These are phyloP conservation scores for Cladosporium sphaerospermum DNA, from an alignment of 2,329 filamentous ascomycete genomes.

Conservation along the genomic window DNA sequence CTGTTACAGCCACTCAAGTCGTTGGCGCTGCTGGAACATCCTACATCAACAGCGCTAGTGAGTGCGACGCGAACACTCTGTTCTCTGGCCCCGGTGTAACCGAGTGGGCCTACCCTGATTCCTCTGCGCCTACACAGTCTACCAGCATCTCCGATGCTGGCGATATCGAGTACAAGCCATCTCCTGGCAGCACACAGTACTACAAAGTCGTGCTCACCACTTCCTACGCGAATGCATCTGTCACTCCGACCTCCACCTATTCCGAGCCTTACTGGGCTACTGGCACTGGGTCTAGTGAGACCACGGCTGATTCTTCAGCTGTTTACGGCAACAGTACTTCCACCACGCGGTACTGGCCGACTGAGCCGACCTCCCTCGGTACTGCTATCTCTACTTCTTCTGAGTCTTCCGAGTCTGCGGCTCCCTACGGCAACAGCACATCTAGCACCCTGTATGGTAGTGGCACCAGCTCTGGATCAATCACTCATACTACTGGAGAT, in stretches of 20 bases:
- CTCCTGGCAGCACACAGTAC: neutral
- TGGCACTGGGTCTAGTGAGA: neutral
- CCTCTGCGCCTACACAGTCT: neutral
- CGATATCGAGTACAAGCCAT: neutral
- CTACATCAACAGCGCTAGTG: slow-evolving; percentile 5
- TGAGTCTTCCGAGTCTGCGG: neutral
- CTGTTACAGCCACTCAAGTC: slow-evolving; percentile 7
- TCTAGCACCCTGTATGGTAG: neutral
- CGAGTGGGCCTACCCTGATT: neutral
- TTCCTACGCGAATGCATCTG: neutral
- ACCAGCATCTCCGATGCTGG: neutral
- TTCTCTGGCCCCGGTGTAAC: neutral
- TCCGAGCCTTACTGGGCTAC: neutral
- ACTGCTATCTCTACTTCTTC: neutral
- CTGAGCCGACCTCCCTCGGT: neutral
- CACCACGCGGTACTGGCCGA: neutral
- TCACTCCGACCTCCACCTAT: neutral
- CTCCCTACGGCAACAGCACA: neutral
- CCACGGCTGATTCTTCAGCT: neutral
- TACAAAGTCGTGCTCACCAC: neutral
- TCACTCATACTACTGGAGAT: no score
- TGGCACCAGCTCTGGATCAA: neutral
- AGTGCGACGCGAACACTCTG: slow-evolving; percentile 10
- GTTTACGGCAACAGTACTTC: neutral
- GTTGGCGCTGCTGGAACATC: neutral